phyloP scores from a whole-genome alignment of 192 early-diverging fungal species.

The Podila clonocystis region DNA sequence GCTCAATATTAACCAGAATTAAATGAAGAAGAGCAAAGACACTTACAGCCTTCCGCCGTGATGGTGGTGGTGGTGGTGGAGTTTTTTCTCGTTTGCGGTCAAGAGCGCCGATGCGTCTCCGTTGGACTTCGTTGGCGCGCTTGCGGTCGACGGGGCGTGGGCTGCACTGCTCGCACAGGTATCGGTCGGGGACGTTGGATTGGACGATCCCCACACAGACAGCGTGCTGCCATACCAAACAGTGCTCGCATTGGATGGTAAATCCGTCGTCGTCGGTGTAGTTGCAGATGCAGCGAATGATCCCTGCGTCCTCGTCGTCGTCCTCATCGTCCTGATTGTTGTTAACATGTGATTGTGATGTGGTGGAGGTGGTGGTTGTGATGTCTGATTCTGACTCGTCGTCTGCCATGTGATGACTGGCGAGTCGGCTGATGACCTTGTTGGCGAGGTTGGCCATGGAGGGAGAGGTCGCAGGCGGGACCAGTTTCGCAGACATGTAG shows the following conservation, averaged over 20 bases:
- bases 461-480: constrained; percentile 32
- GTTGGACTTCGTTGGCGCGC: constrained; percentile 54
- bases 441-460: constrained; percentile 36
- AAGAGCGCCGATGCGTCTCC: constrained; percentile 23
- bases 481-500: constrained; percentile 42
- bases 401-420: not conserved
- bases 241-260: constrained; percentile 96
- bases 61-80: constrained; percentile 25
- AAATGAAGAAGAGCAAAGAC: not conserved
- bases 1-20: no score
- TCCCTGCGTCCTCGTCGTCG: constrained; percentile 80
- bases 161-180: constrained; percentile 87
- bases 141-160: constrained; percentile 72
- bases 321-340: constrained; percentile 53
- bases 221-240: constrained; percentile 95
- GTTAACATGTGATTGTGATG: constrained; percentile 1
- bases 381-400: not conserved
- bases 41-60: constrained; percentile 25
- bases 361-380: not conserved
- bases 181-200: constrained; percentile 84
- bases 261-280: constrained; percentile 95
- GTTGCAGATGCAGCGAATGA: constrained; percentile 96
- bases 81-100: constrained; percentile 40
- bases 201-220: constrained; percentile 81
- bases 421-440: constrained; percentile 30